Evolutionary conservation across 106 monocot species (phyloP), one percentile per base, ranked within the genome.

Genomic region (Phalaenopsis equestris): DNA sequence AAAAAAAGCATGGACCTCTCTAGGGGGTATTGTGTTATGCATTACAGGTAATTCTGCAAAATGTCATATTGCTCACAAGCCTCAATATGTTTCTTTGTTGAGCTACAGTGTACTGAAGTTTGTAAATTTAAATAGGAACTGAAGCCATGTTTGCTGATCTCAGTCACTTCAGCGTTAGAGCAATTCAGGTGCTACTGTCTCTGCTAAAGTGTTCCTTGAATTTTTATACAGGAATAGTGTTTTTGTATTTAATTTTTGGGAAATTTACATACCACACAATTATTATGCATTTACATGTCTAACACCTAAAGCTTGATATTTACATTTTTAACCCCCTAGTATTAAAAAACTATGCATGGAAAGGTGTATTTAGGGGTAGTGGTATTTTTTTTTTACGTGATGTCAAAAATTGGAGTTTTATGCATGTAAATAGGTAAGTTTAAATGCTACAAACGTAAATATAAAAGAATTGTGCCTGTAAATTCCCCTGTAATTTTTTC

Each of bases 71-170:
- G 30, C n/a, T 64, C 43, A 8, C 37, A 11, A 36, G 10, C 68
- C 7, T 83, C 37, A 70, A 6, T 12, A 18, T n/a, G 43, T 37
- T 55, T 79, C 41, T 83, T 48, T 30, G 48, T 37, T 5, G 6
- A 41, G 7, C 42, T 30, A 5, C 10, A 48, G 2, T 72, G 23
- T 42, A 72, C n/a, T 42, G 14, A 83, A 14, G 15, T 21, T 37
- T 68, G n/a, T 24, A 41, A 39, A 58, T 41, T 79, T 21, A 30
- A 81, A 73, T 83, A 93, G 93, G 93, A 42, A 89, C 93, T n/a
- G 93, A 93, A 78, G 93, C 93, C 41, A 89, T 93, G 90, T 93
- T 93, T 93, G 93, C 93, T 42, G 93, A 93, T 67, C 75, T 93
- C 15, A 88, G 93, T 12, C 93, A 93, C 78, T 93, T 93, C 79